These are phyloP conservation scores for Trichaptum fuscoviolaceum DNA, from an alignment of 768 basidiomycete species.

Conservation along the genomic window DNA sequence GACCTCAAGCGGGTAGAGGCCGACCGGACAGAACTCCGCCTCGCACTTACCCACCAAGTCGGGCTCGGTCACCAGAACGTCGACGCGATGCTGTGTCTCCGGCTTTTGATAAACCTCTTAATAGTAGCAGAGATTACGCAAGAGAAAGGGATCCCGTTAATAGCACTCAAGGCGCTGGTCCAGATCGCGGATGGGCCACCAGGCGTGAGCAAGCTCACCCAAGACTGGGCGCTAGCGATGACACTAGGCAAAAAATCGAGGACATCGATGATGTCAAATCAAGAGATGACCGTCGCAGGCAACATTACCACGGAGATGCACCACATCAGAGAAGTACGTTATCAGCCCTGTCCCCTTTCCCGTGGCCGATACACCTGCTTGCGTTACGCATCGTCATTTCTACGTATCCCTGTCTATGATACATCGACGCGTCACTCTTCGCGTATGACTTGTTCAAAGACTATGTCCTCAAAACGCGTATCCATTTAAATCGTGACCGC, in stretches of 20 bases:
- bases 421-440: background rate
- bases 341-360: background rate
- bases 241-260: background rate
- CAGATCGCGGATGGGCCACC: background rate
- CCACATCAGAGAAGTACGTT: background rate
- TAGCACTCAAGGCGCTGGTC: background rate
- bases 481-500: background rate
- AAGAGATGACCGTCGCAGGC: background rate
- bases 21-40: background rate
- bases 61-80: background rate
- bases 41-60: background rate
- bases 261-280: background rate
- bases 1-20: slow-evolving; percentile 5
- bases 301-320: background rate
- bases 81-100: background rate
- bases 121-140: background rate
- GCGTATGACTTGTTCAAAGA: background rate
- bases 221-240: background rate
- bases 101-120: background rate
- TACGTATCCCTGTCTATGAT: background rate
- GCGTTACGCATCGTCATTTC: background rate
- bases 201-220: background rate
- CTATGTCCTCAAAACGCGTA: background rate
- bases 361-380: background rate
- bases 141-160: background rate